These are phyloP conservation scores for Trichosporon asahii DNA, from an alignment of 1,284 basidiomycete species.

Conservation along the genomic window DNA sequence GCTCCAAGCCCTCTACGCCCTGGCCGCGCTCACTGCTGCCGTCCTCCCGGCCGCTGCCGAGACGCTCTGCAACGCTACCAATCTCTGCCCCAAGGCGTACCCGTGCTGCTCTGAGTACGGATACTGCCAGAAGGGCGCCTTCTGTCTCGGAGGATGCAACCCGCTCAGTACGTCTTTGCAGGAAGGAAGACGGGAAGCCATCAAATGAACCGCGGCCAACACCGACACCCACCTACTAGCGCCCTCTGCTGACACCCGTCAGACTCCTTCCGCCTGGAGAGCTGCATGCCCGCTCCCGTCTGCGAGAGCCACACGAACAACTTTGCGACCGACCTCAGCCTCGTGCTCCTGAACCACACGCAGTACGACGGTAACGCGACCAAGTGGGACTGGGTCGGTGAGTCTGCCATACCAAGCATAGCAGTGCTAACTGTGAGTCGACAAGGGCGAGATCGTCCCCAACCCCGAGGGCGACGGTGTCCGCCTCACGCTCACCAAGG, in stretches of 20 bases:
- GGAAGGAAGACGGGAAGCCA: too few relatives aligned
- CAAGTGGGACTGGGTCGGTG: conserved; percentile 55
- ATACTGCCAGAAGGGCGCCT: conserved; percentile 63
- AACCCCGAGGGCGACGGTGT: conserved; percentile 57
- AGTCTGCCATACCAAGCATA: conserved; percentile 13
- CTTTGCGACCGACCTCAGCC: conserved; percentile 61
- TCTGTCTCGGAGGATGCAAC: conserved; percentile 77
- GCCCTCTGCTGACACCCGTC: conserved; percentile 10
- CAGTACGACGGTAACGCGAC: conserved; percentile 70
- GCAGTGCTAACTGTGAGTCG: conserved; percentile 54
- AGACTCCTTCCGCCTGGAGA: conserved; percentile 60
- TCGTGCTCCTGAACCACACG: conserved; percentile 59
- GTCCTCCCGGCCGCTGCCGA: conserved; percentile 13
- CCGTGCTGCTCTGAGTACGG: conserved; percentile 77
- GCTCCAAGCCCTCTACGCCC: background rate
- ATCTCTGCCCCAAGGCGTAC: conserved; percentile 57
- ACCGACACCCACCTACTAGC: too few relatives aligned
- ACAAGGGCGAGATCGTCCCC: conserved; percentile 64
- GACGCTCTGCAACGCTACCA: conserved; percentile 30
- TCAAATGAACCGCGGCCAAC: too few relatives aligned
- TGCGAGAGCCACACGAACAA: conserved; percentile 65
- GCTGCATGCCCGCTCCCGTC: conserved; percentile 68
- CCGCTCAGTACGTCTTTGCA: conserved; percentile 59
- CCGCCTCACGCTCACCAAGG: conserved; percentile 60
- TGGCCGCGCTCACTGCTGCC: conserved; percentile 2